A percentile compares a stretch with the other conserved stretches of the same genome.
phyloP scores from a whole-genome alignment of 345 rosid species.

The Eucalyptus decipiens region DNA sequence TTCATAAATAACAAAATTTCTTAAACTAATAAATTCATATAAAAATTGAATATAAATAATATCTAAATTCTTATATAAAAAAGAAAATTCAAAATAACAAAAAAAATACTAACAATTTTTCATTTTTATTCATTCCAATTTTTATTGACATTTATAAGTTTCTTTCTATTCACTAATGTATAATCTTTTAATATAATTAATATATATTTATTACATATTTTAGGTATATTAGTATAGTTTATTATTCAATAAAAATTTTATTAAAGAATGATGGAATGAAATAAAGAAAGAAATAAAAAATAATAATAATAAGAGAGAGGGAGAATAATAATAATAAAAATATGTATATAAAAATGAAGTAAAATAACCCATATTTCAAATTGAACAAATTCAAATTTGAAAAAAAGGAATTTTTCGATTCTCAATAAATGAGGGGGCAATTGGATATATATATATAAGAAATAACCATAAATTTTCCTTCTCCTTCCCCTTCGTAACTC shows the following conservation, averaged over 20 bases:
- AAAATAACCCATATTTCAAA: neutral
- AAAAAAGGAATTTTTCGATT: neutral
- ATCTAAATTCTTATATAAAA: neutral
- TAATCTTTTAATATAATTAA: neutral
- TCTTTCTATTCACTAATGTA: neutral
- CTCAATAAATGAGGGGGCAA: neutral
- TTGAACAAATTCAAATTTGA: neutral
- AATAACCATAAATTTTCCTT: neutral
- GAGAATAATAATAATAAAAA: neutral
- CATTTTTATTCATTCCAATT: neutral
- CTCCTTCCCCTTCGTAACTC: neutral
- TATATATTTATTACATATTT: neutral
- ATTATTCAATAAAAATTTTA: neutral
- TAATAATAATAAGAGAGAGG: neutral
- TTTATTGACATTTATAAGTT: neutral
- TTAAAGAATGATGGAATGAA: neutral
- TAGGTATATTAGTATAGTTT: neutral
- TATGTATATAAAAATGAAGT: neutral
- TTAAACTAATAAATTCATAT: neutral
- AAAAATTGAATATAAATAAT: neutral
- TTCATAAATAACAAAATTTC: neutral
- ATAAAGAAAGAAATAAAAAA: neutral
- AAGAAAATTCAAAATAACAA: neutral
- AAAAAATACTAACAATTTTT: neutral
- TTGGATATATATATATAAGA: neutral